A percentile compares a stretch with the other conserved stretches of the same genome.
Conservation (phyloP, 1,284 basidiomycete genomes). For the Ceratorhiza oryzae-sativae region DNA sequence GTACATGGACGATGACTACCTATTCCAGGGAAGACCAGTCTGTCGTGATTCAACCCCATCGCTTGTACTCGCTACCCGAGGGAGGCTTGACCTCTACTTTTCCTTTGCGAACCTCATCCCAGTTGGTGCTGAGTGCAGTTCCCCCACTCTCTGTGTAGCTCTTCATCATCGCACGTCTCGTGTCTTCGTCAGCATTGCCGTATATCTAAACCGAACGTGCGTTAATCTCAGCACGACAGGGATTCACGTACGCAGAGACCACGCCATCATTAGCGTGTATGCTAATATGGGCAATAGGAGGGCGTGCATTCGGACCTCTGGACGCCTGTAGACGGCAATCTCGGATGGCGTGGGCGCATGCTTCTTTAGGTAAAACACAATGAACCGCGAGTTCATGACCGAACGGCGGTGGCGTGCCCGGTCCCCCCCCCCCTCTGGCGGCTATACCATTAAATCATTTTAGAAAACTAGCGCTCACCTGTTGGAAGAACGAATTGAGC, state of each 20-base stretch:
- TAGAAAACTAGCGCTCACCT: slow-evolving; percentile 46
- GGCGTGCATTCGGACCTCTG: not conserved
- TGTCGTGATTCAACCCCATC: slow-evolving; percentile 59
- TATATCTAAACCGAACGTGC: slow-evolving; percentile 60
- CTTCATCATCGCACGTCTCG: slow-evolving; percentile 93
- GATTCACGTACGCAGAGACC: not conserved
- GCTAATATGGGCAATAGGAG: slow-evolving; percentile 1
- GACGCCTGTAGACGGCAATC: not conserved
- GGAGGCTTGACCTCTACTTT: slow-evolving; percentile 80
- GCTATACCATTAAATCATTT: not conserved
- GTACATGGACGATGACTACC: not conserved
- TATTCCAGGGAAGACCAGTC: not conserved
- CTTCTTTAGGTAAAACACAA: not conserved
- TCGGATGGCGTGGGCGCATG: not conserved
- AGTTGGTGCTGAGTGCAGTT: slow-evolving; percentile 92
- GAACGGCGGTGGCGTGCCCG: not conserved
- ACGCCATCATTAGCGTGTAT: not conserved
- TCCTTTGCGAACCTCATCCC: slow-evolving; percentile 81
- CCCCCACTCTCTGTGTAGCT: slow-evolving; percentile 91
- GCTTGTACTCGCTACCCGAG: slow-evolving; percentile 79
- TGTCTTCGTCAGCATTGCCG: slow-evolving; percentile 85
- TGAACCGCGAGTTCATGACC: not conserved
- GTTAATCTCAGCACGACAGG: not conserved
- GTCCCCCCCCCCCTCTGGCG: not conserved
- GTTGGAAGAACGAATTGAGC: slow-evolving; percentile 81